Conservation (phyloP, 306 rosid genomes). For the Acacia melanoxylon region DNA sequence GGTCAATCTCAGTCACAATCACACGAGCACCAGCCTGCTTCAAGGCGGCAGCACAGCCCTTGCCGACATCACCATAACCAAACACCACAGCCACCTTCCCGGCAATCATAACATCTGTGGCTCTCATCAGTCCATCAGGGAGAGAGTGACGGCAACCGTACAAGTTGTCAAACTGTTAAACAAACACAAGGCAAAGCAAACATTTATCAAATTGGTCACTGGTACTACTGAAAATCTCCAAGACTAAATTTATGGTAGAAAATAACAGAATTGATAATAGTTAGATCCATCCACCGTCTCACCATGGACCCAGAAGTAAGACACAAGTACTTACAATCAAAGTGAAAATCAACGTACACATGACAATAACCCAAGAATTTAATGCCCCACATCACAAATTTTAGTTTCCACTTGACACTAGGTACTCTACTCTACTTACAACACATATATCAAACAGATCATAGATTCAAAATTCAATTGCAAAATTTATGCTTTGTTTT, state of each 20-base stretch:
- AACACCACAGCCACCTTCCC: conserved; percentile 87
- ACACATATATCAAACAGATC: conserved; percentile 7
- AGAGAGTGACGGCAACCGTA: conserved; percentile 99
- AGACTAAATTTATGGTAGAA: not conserved
- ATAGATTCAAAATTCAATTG: not conserved
- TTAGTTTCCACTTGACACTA: not conserved
- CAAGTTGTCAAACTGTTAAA: conserved; percentile 88
- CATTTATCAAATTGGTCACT: not conserved
- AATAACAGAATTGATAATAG: not conserved
- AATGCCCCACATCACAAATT: not conserved
- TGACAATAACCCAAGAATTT: not conserved
- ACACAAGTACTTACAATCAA: not conserved
- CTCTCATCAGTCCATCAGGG: conserved; percentile 97
- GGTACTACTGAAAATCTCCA: not conserved
- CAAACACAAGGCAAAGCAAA: not conserved
- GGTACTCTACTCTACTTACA: not conserved
- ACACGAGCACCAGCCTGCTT: conserved; percentile 99
- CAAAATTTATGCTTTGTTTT: not conserved
- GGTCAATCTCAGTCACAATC: conserved; percentile 88
- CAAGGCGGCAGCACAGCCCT: conserved; percentile 97
- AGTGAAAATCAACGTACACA: not conserved
- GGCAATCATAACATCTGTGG: conserved; percentile 97
- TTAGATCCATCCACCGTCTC: conserved; percentile 5
- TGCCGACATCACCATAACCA: conserved; percentile 97
- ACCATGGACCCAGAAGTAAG: not conserved